Conservation (phyloP, 306 rosid species). For the Cicer arietinum region DNA sequence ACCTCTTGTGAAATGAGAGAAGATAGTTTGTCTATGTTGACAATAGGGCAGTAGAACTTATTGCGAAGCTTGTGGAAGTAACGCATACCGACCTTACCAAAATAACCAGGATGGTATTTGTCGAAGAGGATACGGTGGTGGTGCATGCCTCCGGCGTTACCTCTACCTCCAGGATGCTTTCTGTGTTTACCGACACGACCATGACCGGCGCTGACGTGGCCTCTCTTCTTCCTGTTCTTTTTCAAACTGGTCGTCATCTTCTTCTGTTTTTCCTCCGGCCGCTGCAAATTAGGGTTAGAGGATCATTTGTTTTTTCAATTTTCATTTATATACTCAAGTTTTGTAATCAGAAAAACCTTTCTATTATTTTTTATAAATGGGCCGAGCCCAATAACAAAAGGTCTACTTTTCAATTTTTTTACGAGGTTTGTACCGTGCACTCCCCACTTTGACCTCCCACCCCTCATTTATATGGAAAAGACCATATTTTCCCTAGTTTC, state of each 20-base stretch:
- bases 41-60: neutral
- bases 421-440: no score
- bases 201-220: conserved; percentile 14
- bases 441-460: no score
- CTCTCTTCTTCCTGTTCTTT: conserved; percentile 27
- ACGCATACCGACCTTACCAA: conserved; percentile 17
- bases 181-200: conserved; percentile 14
- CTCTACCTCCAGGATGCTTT: conserved; percentile 17
- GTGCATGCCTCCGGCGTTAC: conserved; percentile 13
- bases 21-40: neutral
- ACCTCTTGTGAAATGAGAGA: neutral
- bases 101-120: conserved; percentile 16
- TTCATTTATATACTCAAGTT: neutral
- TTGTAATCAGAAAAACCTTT: neutral
- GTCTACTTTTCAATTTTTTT: no score
- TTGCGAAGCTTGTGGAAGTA: conserved; percentile 13
- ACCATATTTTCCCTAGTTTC: no score
- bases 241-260: neutral
- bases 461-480: no score
- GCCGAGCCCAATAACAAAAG: neutral
- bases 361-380: neutral
- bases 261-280: neutral
- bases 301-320: neutral
- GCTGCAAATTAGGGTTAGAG: neutral
- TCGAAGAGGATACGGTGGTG: conserved; percentile 14